A percentile compares a stretch with the other conserved stretches of the same genome.
These are phyloP conservation scores for Ensete glaucum DNA, from an alignment of 176 grass and related monocot genomes.

Conservation along the genomic window DNA sequence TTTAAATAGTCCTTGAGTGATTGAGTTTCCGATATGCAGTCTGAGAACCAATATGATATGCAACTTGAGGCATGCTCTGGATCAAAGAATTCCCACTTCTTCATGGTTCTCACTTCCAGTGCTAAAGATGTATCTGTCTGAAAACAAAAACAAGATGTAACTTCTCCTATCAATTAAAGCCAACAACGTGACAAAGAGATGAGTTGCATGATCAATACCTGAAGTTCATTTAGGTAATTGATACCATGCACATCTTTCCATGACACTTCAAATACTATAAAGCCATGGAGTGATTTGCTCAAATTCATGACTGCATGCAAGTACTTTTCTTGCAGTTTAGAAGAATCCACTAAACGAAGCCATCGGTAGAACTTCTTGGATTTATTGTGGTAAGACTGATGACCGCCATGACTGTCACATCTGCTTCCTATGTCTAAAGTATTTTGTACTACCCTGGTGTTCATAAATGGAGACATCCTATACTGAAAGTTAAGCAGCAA, in stretches of 20 bases:
- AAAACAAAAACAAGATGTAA: slow-evolving; percentile 2
- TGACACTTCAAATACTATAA: slow-evolving; percentile 81
- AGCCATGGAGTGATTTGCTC: slow-evolving; percentile 46
- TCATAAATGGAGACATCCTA: slow-evolving; percentile 86
- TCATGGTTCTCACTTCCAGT: slow-evolving; percentile 80
- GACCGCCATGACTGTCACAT: background rate
- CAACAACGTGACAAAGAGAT: background rate
- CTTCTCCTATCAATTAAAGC: background rate
- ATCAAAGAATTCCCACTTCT: slow-evolving; percentile 82
- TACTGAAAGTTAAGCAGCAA: slow-evolving; percentile 40
- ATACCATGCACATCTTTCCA: slow-evolving; percentile 84
- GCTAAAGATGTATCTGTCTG: slow-evolving; percentile 68
- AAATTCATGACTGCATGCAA: slow-evolving; percentile 17
- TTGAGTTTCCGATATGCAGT: slow-evolving; percentile 27
- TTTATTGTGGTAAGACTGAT: slow-evolving; percentile 9
- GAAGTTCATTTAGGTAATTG: slow-evolving; percentile 89
- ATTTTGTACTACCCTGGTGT: slow-evolving; percentile 27
- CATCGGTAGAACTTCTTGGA: slow-evolving; percentile 35
- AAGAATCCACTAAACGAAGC: slow-evolving; percentile 34
- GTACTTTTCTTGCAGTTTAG: slow-evolving; percentile 12
- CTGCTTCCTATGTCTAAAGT: slow-evolving; percentile 3
- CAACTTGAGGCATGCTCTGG: slow-evolving; percentile 59
- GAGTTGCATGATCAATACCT: slow-evolving; percentile 18
- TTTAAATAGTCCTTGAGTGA: slow-evolving; percentile 35
- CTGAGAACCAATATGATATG: slow-evolving; percentile 44